Conservation (phyloP, 768 basidiomycete genomes). For the Phaeotremella skinneri region DNA sequence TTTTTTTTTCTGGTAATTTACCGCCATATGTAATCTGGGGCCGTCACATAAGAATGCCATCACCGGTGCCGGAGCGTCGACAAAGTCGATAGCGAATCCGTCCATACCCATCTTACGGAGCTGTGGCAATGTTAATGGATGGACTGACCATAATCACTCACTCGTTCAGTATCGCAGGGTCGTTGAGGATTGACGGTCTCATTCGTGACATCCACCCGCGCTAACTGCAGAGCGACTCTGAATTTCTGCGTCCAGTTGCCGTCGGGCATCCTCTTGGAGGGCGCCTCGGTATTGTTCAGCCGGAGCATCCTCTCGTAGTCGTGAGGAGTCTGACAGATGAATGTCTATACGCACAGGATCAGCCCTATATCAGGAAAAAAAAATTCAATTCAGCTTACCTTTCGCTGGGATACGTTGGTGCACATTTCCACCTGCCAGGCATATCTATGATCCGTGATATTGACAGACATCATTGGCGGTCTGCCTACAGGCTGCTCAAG, state of each 20-base stretch:
- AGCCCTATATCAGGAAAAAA: background rate
- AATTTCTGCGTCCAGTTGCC: background rate
- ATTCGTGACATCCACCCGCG: slow-evolving; percentile 25
- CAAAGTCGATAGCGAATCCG: slow-evolving; percentile 75
- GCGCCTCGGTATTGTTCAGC: slow-evolving; percentile 57
- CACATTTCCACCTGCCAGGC: slow-evolving; percentile 72
- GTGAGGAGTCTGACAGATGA: slow-evolving; percentile 77
- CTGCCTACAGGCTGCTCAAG: slow-evolving; percentile 84
- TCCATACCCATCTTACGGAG: slow-evolving; percentile 67
- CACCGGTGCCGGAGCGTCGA: slow-evolving; percentile 74
- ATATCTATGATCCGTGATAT: slow-evolving; percentile 63
- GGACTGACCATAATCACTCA: slow-evolving; percentile 39
- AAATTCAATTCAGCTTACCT: slow-evolving; percentile 57
- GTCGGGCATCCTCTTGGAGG: slow-evolving; percentile 9
- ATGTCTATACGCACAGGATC: slow-evolving; percentile 58
- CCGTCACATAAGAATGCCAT: slow-evolving; percentile 66
- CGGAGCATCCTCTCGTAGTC: slow-evolving; percentile 73
- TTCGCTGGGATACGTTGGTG: slow-evolving; percentile 62
- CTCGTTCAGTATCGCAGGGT: slow-evolving; percentile 57
- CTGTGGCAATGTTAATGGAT: slow-evolving; percentile 52
- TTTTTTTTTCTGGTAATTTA: too few relatives aligned
- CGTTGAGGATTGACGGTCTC: slow-evolving; percentile 22
- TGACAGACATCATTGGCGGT: slow-evolving; percentile 73
- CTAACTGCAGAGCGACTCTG: slow-evolving; percentile 24
- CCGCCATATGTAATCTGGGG: slow-evolving; percentile 69